phyloP scores from a whole-genome alignment of 257 asterid genomes.

The Solanum pinnatisectum region DNA sequence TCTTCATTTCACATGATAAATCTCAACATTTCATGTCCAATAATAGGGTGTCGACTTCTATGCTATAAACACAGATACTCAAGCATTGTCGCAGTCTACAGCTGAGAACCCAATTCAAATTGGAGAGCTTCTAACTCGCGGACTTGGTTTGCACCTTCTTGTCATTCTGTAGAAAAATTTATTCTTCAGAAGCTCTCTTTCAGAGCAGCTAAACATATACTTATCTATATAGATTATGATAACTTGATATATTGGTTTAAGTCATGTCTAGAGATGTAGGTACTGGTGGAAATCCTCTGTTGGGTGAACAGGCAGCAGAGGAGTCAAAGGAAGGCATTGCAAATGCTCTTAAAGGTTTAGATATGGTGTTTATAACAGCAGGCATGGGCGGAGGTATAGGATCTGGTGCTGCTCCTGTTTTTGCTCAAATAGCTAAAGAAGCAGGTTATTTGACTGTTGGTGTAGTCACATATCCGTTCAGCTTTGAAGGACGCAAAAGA shows the following conservation, averaged over 20 bases:
- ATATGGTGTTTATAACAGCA: conserved; percentile 98
- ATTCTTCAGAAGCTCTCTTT: neutral
- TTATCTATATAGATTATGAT: neutral
- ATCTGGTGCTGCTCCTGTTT: conserved; percentile 98
- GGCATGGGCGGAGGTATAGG: conserved; percentile 99
- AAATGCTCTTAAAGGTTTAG: conserved; percentile 87
- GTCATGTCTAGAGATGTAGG: conserved; percentile 38
- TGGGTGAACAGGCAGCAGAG: conserved; percentile 99
- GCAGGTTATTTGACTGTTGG: conserved; percentile 97
- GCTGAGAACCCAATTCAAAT: conserved; percentile 80
- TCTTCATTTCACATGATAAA: conserved; percentile 11
- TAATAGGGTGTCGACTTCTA: conserved; percentile 89
- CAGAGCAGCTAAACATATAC: neutral
- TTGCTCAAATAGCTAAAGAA: conserved; percentile 87
- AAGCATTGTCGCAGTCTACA: conserved; percentile 82
- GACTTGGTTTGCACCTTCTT: conserved; percentile 60
- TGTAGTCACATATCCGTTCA: conserved; percentile 92
- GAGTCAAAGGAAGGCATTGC: conserved; percentile 91
- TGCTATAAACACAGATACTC: conserved; percentile 93
- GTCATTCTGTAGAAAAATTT: neutral
- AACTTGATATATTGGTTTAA: neutral
- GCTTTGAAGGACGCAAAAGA: conserved; percentile 97
- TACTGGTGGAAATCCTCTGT: conserved; percentile 91
- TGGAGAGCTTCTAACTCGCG: conserved; percentile 98
- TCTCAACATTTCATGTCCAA: neutral